Evolutionary conservation across 768 basidiomycete species (phyloP), one percentile per base, ranked within the genome.

Genomic region (Agaricus subrufescens): DNA sequence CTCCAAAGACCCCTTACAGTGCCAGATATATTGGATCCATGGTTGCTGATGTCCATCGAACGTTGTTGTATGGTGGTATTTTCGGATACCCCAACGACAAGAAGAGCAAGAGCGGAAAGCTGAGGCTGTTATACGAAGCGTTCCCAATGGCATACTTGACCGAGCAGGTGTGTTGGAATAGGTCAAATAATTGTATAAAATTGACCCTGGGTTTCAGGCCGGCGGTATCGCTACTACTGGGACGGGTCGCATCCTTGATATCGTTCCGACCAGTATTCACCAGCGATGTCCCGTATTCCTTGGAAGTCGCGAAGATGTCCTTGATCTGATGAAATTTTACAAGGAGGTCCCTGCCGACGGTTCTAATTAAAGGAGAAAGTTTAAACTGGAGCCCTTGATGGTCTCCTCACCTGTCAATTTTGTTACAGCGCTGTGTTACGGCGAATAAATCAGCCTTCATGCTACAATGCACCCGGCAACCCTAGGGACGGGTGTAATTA

Each of bases 11-110:
- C 26, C 95, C 96, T 9, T 96, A 97, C 67, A 92, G 89, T 60
- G 86, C 91, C 60, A 84, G 94, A 58, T 87, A 99, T 73, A 97
- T 98, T 68, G 97, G 97, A 27, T 95, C 93, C 58, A 99, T 99
- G 97, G 97, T 98, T 37, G 95, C 96, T 50, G 96, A 99, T 71
- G 96, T 98, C 26, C 94, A 97, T 73, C 81, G 96, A 63, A 99
- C 96, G 5, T 74, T 99, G 31, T 78, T 99, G 3, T 99, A 99
- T 66, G 97, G 97, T 25, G 97, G 97, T 43, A 98, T 99, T 65
- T 99, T 99, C 65, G 96, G 94, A 8, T 99, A 99, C 71, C 97
- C 97, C 7, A 86, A 87, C 66, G 97, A 99, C 75, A 97, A 92
- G 82, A 98, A 98, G 82, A 91, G 84, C 73, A 97, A 96, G 80